Evolutionary conservation across 805 yeast species (phyloP).

Genomic region (Yamadazyma phyllophila): DNA sequence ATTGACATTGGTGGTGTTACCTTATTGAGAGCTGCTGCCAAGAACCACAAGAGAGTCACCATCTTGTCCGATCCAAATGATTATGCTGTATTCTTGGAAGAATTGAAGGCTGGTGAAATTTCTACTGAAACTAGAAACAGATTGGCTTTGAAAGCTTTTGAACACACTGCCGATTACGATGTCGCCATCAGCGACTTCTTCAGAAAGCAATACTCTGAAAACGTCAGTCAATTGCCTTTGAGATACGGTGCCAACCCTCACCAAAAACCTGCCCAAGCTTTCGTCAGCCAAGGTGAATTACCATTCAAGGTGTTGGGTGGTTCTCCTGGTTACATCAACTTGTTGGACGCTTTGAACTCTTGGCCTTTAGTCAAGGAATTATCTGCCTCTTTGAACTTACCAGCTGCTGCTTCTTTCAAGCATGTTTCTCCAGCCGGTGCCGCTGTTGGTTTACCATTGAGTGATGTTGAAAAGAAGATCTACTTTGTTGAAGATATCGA

Average conservation of each 20-base stretch:
- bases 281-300: conserved; percentile 76
- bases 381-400: conserved; percentile 88
- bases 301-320: conserved; percentile 94
- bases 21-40: conserved; percentile 95
- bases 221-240: conserved; percentile 82
- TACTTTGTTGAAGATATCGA: conserved; percentile 95
- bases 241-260: conserved; percentile 99
- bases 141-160: conserved; percentile 94
- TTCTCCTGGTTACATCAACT: conserved; percentile 96
- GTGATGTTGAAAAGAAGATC: conserved; percentile 88
- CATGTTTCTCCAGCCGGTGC: conserved; percentile 99
- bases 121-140: conserved; percentile 71
- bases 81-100: conserved; percentile 82
- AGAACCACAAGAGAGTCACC: conserved; percentile 95
- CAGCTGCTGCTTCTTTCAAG: conserved; percentile 98
- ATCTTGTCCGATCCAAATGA: conserved; percentile 93
- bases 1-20: conserved; percentile 98
- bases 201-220: conserved; percentile 95
- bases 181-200: conserved; percentile 94
- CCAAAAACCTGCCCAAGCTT: conserved; percentile 99
- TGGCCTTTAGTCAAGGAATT: conserved; percentile 99
- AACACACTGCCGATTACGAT: conserved; percentile 97
- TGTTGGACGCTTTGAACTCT: conserved; percentile 93
- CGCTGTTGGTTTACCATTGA: conserved; percentile 92
- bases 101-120: conserved; percentile 72